phyloP scores from a whole-genome alignment of 176 grass and related monocot species.

The Oryza rufipogon region DNA sequence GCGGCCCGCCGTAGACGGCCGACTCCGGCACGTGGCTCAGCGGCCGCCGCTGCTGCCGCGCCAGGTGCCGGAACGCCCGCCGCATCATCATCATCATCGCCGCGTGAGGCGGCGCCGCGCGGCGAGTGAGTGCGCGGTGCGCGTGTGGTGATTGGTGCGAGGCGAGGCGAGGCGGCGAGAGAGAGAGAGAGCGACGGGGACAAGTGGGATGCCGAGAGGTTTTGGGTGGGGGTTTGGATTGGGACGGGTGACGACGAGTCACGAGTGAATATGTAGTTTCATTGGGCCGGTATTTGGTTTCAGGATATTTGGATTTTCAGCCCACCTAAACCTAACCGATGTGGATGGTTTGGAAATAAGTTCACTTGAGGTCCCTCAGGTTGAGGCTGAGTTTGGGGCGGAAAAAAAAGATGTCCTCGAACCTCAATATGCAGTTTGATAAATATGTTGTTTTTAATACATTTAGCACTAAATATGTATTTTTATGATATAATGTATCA shows the following conservation, averaged over 20 bases:
- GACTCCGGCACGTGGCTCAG: constrained; percentile 83
- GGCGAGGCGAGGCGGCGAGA: neutral
- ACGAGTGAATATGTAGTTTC: too few relatives aligned
- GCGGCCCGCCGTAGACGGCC: constrained; percentile 84
- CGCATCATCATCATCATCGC: neutral
- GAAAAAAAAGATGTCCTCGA: too few relatives aligned
- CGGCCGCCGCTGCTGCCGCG: constrained; percentile 41
- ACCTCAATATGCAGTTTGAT: too few relatives aligned
- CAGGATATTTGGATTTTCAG: too few relatives aligned
- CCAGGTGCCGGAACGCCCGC: constrained; percentile 30
- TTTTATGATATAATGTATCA: too few relatives aligned
- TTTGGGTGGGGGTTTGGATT: neutral
- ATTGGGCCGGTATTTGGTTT: too few relatives aligned
- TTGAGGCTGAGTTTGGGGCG: too few relatives aligned
- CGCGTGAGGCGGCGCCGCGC: neutral
- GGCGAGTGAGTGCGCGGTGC: neutral
- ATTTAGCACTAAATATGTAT: too few relatives aligned
- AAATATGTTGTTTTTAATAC: too few relatives aligned
- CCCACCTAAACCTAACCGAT: too few relatives aligned
- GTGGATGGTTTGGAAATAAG: too few relatives aligned
- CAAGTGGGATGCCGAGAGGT: neutral
- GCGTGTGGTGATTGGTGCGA: neutral
- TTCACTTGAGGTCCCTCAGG: too few relatives aligned
- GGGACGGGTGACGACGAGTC: neutral
- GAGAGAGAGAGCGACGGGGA: constrained; percentile 13